These are phyloP conservation scores for Thielaviopsis punctulata DNA, from an alignment of 2,329 filamentous ascomycete species.

Conservation along the genomic window DNA sequence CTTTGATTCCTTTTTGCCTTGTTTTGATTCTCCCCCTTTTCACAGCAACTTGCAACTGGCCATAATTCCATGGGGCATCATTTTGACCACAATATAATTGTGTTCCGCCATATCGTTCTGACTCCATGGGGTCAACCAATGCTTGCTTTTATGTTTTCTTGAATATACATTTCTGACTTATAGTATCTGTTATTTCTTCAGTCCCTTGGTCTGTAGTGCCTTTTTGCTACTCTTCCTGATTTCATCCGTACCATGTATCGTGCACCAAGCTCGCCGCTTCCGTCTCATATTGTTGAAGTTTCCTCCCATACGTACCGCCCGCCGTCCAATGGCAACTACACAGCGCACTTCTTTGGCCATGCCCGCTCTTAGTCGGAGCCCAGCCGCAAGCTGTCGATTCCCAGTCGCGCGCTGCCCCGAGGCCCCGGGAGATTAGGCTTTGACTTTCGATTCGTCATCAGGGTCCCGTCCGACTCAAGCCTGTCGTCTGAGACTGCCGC, in stretches of 20 bases:
- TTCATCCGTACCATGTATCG: not conserved
- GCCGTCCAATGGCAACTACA: not conserved
- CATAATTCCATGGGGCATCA: too few relatives aligned
- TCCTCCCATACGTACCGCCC: not conserved
- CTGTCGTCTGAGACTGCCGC: not conserved
- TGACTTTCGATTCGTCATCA: constrained; percentile 1
- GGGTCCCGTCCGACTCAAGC: not conserved
- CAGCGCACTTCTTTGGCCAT: not conserved
- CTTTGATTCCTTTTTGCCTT: not conserved
- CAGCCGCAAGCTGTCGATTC: not conserved
- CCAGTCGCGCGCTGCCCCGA: not conserved
- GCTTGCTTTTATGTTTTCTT: not conserved
- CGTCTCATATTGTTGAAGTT: not conserved
- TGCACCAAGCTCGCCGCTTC: not conserved
- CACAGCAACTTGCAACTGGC: too few relatives aligned
- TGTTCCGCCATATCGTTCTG: not conserved
- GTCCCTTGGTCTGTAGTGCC: not conserved
- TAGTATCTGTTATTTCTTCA: not conserved
- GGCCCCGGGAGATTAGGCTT: not conserved
- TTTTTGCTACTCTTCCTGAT: not conserved
- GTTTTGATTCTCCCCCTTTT: not conserved
- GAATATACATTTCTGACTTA: not conserved
- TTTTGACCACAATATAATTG: not conserved
- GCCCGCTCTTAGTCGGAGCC: not conserved
- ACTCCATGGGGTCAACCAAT: too few relatives aligned